Conservation (phyloP, 169 alveolate species). For the Cryptosporidium felis region DNA sequence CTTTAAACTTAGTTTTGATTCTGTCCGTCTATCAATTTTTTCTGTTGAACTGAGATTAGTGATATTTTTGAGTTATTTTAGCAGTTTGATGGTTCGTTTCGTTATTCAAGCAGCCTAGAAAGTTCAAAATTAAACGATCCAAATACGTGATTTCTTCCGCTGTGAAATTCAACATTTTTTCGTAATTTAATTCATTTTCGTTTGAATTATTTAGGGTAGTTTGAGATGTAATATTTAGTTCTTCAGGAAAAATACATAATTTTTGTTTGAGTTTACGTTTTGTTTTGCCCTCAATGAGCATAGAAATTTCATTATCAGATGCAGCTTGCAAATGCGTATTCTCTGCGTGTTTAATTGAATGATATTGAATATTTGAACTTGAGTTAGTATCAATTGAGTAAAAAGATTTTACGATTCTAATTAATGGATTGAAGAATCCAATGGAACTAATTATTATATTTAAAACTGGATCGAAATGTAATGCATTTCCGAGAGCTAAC, state of each 20-base stretch:
- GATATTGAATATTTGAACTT: background rate
- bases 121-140: too few relatives aligned
- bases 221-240: background rate
- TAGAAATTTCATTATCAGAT: background rate
- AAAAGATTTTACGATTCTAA: background rate
- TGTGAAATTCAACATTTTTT: too few relatives aligned
- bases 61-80: background rate
- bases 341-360: background rate
- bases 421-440: slow-evolving; percentile 39
- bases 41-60: too few relatives aligned
- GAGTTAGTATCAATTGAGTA: background rate
- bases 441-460: slow-evolving; percentile 19
- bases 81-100: background rate
- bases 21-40: too few relatives aligned
- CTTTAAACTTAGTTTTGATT: too few relatives aligned
- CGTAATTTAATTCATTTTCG: background rate
- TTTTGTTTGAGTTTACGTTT: background rate
- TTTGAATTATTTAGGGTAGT: background rate
- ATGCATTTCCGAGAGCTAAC: too few relatives aligned
- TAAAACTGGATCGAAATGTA: background rate
- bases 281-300: background rate
- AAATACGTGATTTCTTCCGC: too few relatives aligned
- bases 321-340: slow-evolving; percentile 32
- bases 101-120: background rate
- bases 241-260: background rate